Evolutionary conservation across 2,329 filamentous ascomycete genomes (phyloP).

Genomic region (Aspergillus candidus): DNA sequence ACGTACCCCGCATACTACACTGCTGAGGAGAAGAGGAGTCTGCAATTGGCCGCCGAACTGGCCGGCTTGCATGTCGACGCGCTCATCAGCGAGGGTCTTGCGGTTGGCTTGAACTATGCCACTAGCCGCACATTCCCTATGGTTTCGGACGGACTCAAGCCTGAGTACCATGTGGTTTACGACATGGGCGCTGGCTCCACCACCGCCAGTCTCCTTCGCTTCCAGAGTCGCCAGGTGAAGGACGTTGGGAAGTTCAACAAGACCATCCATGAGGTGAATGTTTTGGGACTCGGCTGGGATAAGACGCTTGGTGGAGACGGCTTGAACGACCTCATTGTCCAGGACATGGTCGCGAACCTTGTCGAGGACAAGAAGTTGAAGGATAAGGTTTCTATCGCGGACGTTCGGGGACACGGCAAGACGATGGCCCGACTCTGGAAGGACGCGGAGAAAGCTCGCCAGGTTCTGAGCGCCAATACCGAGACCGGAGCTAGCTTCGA

Average conservation of each 20-base stretch:
- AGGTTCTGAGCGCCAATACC: slow-evolving; percentile 87
- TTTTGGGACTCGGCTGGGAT: slow-evolving; percentile 83
- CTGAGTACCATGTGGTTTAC: slow-evolving; percentile 88
- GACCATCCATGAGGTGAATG: slow-evolving; percentile 90
- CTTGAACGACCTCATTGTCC: slow-evolving; percentile 78
- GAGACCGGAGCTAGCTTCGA: slow-evolving; percentile 78
- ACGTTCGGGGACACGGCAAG: slow-evolving; percentile 66
- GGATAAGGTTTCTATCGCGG: slow-evolving; percentile 31
- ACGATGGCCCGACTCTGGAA: slow-evolving; percentile 87
- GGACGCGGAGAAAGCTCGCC: slow-evolving; percentile 78
- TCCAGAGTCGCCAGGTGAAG: slow-evolving; percentile 84
- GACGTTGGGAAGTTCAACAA: slow-evolving; percentile 92
- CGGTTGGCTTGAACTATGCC: slow-evolving; percentile 92
- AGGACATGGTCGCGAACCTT: slow-evolving; percentile 81
- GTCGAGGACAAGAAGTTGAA: slow-evolving; percentile 57
- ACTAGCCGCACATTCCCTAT: slow-evolving; percentile 84
- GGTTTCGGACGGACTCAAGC: slow-evolving; percentile 72
- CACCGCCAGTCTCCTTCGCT: slow-evolving; percentile 80
- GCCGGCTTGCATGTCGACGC: slow-evolving; percentile 81
- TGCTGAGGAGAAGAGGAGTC: slow-evolving; percentile 77
- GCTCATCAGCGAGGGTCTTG: slow-evolving; percentile 80
- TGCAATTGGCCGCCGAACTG: slow-evolving; percentile 77
- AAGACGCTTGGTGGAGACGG: slow-evolving; percentile 81
- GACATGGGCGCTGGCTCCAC: slow-evolving; percentile 97
- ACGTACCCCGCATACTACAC: slow-evolving; percentile 90